phyloP scores from a whole-genome alignment of 2,329 filamentous ascomycete genomes.

The Colletotrichum spaethianum region DNA sequence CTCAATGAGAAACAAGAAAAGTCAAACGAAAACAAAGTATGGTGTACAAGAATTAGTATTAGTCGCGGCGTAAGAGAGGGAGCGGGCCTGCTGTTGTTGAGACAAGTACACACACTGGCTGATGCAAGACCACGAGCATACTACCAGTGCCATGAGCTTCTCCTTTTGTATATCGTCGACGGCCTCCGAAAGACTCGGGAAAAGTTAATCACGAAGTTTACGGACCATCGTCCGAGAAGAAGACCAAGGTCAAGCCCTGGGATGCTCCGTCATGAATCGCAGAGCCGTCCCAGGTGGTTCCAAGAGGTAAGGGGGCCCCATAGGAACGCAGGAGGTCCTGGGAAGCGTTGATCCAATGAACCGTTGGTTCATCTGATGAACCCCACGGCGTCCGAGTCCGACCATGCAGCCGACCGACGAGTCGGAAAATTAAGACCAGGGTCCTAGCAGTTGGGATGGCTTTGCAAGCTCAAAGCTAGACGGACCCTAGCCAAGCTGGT shows the following conservation, averaged over 20 bases:
- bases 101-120: slow-evolving; percentile 8
- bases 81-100: slow-evolving; percentile 2
- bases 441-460: slow-evolving; percentile 33
- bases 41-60: slow-evolving; percentile 1
- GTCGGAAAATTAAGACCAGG: slow-evolving; percentile 35
- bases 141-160: slow-evolving; percentile 13
- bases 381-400: slow-evolving; percentile 15
- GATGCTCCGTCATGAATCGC: slow-evolving; percentile 31
- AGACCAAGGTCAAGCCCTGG: slow-evolving; percentile 5
- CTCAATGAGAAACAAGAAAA: background rate
- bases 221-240: slow-evolving; percentile 3
- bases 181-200: slow-evolving; percentile 19
- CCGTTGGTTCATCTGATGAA: slow-evolving; percentile 10
- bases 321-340: slow-evolving; percentile 40
- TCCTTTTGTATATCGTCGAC: slow-evolving; percentile 40
- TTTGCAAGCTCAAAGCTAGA: slow-evolving; percentile 39
- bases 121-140: background rate
- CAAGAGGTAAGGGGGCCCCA: slow-evolving; percentile 23
- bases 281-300: background rate
- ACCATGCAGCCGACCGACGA: slow-evolving; percentile 27
- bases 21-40: background rate
- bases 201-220: slow-evolving; percentile 13
- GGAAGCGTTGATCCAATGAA: slow-evolving; percentile 23
- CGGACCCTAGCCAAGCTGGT: slow-evolving; percentile 35
- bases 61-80: slow-evolving; percentile 1